Evolutionary conservation across 2,329 filamentous ascomycete genomes (phyloP).

Genomic region (Ophiobolus disseminans): DNA sequence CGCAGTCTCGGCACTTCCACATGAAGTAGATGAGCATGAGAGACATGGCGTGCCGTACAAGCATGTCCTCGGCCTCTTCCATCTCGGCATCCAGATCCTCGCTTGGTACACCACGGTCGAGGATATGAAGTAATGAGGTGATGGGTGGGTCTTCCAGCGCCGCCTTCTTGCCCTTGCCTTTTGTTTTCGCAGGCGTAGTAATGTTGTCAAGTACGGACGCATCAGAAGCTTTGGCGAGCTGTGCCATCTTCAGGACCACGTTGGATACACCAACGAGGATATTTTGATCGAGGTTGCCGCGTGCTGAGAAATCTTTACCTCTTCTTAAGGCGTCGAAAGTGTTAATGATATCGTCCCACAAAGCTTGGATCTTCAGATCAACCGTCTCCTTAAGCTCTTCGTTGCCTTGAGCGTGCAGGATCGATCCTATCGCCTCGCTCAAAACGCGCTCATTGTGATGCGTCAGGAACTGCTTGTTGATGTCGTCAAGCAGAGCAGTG

Average conservation of each 20-base stretch:
- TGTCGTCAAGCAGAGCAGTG: conserved; percentile 82
- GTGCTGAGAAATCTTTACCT: conserved; percentile 72
- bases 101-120: conserved; percentile 73
- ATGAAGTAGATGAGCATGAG: conserved; percentile 88
- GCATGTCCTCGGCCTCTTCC: conserved; percentile 79
- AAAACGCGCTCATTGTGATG: conserved; percentile 88
- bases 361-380: conserved; percentile 76
- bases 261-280: conserved; percentile 75
- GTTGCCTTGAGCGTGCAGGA: conserved; percentile 84
- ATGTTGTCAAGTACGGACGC: conserved; percentile 73
- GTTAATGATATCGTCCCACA: conserved; percentile 86
- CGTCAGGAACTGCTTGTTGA: conserved; percentile 92
- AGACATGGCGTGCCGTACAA: conserved; percentile 78
- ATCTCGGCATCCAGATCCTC: conserved; percentile 71
- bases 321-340: conserved; percentile 73
- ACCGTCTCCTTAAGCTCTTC: conserved; percentile 88
- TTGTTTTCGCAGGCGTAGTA: conserved; percentile 51
- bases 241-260: conserved; percentile 78
- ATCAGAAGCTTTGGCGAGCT: conserved; percentile 79
- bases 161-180: conserved; percentile 35
- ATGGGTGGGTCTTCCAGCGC: conserved; percentile 58
- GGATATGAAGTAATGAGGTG: conserved; percentile 73
- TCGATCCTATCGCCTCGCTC: conserved; percentile 79
- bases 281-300: conserved; percentile 71
- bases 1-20: conserved; percentile 77